These are phyloP conservation scores for Ceratocystis variospora DNA, from an alignment of 2,329 filamentous ascomycete species.

Conservation along the genomic window DNA sequence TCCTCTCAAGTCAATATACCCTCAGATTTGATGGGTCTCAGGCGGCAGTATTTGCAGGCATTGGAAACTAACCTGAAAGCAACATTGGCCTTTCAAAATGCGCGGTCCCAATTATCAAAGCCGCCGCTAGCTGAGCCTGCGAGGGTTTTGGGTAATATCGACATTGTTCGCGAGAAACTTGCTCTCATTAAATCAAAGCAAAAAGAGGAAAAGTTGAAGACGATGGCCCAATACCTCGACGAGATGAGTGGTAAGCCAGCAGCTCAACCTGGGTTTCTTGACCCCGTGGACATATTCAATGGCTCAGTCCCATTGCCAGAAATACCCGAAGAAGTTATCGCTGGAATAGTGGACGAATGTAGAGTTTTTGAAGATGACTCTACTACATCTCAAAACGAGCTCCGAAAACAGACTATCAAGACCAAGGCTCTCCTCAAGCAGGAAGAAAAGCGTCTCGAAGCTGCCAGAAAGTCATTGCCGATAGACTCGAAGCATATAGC, in stretches of 20 bases:
- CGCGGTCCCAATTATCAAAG: slow-evolving; percentile 20
- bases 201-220: slow-evolving; percentile 37
- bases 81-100: slow-evolving; percentile 33
- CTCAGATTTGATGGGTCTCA: slow-evolving; percentile 33
- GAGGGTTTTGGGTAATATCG: background rate
- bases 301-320: slow-evolving; percentile 33
- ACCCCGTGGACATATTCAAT: slow-evolving; percentile 35
- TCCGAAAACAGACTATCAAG: slow-evolving; percentile 46
- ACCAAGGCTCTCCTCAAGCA: slow-evolving; percentile 43
- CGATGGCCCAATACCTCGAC: slow-evolving; percentile 39
- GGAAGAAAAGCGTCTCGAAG: slow-evolving; percentile 42
- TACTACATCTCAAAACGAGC: slow-evolving; percentile 27
- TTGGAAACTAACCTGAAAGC: slow-evolving; percentile 40
- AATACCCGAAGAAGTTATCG: slow-evolving; percentile 40
- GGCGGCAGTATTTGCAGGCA: slow-evolving; percentile 42
- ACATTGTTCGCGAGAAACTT: slow-evolving; percentile 36
- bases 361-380: slow-evolving; percentile 30
- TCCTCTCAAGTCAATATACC: slow-evolving; percentile 20
- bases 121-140: background rate
- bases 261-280: slow-evolving; percentile 36
- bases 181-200: slow-evolving; percentile 37
- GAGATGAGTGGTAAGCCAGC: slow-evolving; percentile 39
- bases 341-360: slow-evolving; percentile 34
- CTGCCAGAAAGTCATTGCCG: slow-evolving; percentile 31
- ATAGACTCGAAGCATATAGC: slow-evolving; percentile 22